Conservation (phyloP, 805 yeast species). For the Suhomyces kilbournensis region DNA sequence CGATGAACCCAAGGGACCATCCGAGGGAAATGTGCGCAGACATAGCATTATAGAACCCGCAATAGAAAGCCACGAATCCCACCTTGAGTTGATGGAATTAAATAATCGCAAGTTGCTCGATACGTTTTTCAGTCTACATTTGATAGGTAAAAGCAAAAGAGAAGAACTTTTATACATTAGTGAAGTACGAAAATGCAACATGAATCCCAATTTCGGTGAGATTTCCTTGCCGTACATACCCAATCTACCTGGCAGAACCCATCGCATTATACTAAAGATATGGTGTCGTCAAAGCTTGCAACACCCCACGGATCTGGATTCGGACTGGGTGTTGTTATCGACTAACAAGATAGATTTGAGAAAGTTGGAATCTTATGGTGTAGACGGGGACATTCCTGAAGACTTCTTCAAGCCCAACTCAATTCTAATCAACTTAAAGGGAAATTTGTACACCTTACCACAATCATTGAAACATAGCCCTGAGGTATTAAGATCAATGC, state of each 20-base stretch:
- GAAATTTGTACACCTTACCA: conserved; percentile 18
- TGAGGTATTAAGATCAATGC: not conserved
- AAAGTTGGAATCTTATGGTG: conserved; percentile 12
- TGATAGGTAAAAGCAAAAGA: conserved; percentile 6
- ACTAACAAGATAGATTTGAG: conserved; percentile 15
- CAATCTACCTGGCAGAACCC: not conserved
- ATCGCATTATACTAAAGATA: conserved; percentile 15
- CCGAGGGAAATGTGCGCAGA: not conserved
- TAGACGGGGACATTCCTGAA: conserved; percentile 8
- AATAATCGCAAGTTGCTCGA: conserved; percentile 18
- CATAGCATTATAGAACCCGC: conserved; percentile 2
- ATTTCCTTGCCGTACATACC: conserved; percentile 21
- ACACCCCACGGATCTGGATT: not conserved
- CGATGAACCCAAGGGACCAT: not conserved
- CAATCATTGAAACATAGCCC: conserved; percentile 6
- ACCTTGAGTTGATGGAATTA: conserved; percentile 11
- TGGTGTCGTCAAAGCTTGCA: conserved; percentile 14
- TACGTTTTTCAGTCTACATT: conserved; percentile 27
- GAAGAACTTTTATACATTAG: conserved; percentile 29
- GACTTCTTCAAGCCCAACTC: conserved; percentile 19
- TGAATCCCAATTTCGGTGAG: conserved; percentile 27
- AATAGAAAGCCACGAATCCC: conserved; percentile 2
- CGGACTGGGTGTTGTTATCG: conserved; percentile 20
- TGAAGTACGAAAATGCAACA: conserved; percentile 20
- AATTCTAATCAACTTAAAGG: conserved; percentile 19